Base-by-base conservation (phyloP, 1,139 yeast species). In the Blastobotrys petasosporus region DNA sequence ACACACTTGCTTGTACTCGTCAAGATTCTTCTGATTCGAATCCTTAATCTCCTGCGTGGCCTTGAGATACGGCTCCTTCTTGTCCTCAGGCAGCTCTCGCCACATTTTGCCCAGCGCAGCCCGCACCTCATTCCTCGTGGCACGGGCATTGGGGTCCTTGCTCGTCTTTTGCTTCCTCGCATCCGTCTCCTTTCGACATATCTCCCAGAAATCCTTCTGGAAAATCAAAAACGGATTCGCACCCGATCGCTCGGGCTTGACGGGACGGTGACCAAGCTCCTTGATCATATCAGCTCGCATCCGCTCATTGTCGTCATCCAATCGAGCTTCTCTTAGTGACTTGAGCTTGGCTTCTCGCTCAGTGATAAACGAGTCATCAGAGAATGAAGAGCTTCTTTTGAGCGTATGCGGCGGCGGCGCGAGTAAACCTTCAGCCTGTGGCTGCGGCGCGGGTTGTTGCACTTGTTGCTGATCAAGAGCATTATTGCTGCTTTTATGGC, bases 191-290 rank as follows among this genome's bases (percentile, higher is more conserved):
- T 56, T 55, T 17, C 70, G 62, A 45, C 72, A 66, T 23, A 58
- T 59, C 29, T 68, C 71, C 74, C 74, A 69, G 50, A 66, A 68
- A 40, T 67, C 70, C 47, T 68, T 69, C 46, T 70, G 74, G 52
- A 67, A 69, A 13, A 70, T 60, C 40, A 70, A 51, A 45, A 68
- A 70, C n/a, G 74, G 74, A 49, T 69, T 69, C 6, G 72, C 68
- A 5, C 66, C 66, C 2, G 58, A 49, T 16, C 70, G 56, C 39
- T 67, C 70, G 2, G 74, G 74, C 44, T 64, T 64, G 28, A 58
- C 57, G 1, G 74, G 74, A 31, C 65, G 57, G 23, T 63, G 64
- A 1, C 74, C 74, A 8, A 70, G 54, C 46, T 63, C 68, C 39
- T 54, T 59, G 42, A 55, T 58, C 57, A 64, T 54, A 40, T 61